phyloP scores from a whole-genome alignment of 176 grass and related monocot genomes.

The Zizania latifolia region DNA sequence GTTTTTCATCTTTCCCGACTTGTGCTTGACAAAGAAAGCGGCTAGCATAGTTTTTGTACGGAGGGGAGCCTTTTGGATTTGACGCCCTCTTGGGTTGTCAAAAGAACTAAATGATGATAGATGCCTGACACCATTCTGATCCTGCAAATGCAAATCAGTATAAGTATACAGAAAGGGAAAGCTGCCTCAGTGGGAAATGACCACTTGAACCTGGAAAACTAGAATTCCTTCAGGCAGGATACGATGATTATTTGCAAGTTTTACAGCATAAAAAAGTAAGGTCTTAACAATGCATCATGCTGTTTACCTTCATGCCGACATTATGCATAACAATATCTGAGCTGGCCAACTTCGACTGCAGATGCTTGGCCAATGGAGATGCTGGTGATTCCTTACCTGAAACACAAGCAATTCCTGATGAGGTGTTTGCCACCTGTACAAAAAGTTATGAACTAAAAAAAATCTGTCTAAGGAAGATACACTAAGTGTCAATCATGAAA shows the following conservation, averaged over 20 bases:
- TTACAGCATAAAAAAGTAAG: background rate
- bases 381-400: conserved; percentile 43
- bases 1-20: conserved; percentile 66
- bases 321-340: conserved; percentile 23
- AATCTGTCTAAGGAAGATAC: background rate
- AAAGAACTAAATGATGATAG: conserved; percentile 60
- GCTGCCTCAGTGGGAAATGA: background rate
- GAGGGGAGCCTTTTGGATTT: conserved; percentile 62
- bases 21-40: conserved; percentile 76
- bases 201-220: background rate
- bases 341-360: conserved; percentile 27
- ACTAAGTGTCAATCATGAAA: background rate
- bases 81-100: conserved; percentile 50
- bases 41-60: conserved; percentile 75
- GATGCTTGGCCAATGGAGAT: conserved; percentile 39
- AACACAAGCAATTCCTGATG: conserved; percentile 20
- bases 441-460: background rate
- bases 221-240: background rate
- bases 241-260: background rate
- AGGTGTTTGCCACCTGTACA: background rate
- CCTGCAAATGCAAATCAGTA: conserved; percentile 47
- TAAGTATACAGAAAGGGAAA: conserved; percentile 2
- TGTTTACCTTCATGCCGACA: conserved; percentile 50
- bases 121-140: conserved; percentile 34
- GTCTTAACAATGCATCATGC: background rate